phyloP scores from a whole-genome alignment of 2,329 filamentous ascomycete genomes.

The Exophiala sp. region DNA sequence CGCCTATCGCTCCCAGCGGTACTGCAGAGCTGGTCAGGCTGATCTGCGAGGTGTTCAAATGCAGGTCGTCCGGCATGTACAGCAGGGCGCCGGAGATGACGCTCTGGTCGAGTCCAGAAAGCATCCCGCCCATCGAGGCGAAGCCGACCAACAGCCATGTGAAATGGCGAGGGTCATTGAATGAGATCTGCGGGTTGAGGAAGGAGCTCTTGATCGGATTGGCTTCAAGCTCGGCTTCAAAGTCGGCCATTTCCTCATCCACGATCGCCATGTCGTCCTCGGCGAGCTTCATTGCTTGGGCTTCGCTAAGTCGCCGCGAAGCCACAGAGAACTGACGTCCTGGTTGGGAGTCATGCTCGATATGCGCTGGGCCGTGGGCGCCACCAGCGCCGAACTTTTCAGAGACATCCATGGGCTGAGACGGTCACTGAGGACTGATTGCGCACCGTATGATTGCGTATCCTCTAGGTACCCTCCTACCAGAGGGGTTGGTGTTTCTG shows the following conservation, averaged over 20 bases:
- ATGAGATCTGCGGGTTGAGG: conserved; percentile 43
- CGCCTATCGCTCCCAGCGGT: conserved; percentile 65
- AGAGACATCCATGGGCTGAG: background rate
- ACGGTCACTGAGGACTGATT: too few species aligned
- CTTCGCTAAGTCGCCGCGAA: conserved; percentile 21
- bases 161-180: conserved; percentile 59
- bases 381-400: background rate
- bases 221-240: conserved; percentile 31
- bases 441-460: too few species aligned
- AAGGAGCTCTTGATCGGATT: conserved; percentile 23
- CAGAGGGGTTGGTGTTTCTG: too few species aligned
- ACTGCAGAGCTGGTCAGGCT: conserved; percentile 65
- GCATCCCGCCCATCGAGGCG: conserved; percentile 67
- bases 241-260: conserved; percentile 33
- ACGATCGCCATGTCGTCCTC: conserved; percentile 25
- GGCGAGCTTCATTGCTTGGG: conserved; percentile 25
- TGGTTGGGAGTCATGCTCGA: background rate
- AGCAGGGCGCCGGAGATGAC: conserved; percentile 66
- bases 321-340: conserved; percentile 11
- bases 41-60: conserved; percentile 52
- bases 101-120: conserved; percentile 67
- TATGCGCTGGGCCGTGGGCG: background rate
- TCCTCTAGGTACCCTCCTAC: too few species aligned
- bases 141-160: conserved; percentile 64
- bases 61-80: conserved; percentile 56